Conservation (phyloP, 305 asterid species). For the Fraxinus albicans region DNA sequence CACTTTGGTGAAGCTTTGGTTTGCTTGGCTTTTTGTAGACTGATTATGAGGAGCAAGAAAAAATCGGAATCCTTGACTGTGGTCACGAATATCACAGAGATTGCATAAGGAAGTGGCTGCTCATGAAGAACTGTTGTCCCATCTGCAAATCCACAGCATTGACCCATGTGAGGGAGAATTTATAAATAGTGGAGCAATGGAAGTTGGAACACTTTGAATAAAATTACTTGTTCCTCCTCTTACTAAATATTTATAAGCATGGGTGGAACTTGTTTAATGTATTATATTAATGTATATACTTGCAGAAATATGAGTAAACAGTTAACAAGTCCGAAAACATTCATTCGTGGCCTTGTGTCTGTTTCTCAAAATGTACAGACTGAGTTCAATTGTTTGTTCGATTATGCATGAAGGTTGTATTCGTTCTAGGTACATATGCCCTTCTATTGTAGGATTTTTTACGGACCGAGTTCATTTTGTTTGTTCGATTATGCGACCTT, state of each 20-base stretch:
- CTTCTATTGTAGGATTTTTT: background rate
- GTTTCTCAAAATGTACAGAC: conserved; percentile 40
- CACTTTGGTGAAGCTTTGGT: background rate
- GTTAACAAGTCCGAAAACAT: conserved; percentile 5
- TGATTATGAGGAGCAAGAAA: conserved; percentile 41
- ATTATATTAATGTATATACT: conserved; percentile 40
- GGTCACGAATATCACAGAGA: conserved; percentile 67
- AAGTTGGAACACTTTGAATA: background rate
- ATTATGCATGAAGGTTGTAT: conserved; percentile 9
- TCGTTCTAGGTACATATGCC: background rate
- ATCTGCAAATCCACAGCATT: conserved; percentile 64
- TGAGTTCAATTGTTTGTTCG: conserved; percentile 22
- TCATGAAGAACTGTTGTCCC: conserved; percentile 59
- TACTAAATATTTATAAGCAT: conserved; percentile 8
- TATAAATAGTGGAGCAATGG: conserved; percentile 24
- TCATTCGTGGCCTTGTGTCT: conserved; percentile 24
- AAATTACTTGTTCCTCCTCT: conserved; percentile 14
- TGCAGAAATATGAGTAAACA: conserved; percentile 25
- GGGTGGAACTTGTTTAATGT: conserved; percentile 27
- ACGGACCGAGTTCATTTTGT: background rate
- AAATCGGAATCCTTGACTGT: conserved; percentile 52
- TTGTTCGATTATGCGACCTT: background rate
- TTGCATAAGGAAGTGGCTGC: conserved; percentile 66
- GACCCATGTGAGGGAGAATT: conserved; percentile 27
- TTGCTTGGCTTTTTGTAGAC: conserved; percentile 25